Percentiles rank a stretch among this genome's conserved stretches.
Evolutionary conservation across 208 protist species (phyloP).

Genomic region (Sergeia podlipaevii): DNA sequence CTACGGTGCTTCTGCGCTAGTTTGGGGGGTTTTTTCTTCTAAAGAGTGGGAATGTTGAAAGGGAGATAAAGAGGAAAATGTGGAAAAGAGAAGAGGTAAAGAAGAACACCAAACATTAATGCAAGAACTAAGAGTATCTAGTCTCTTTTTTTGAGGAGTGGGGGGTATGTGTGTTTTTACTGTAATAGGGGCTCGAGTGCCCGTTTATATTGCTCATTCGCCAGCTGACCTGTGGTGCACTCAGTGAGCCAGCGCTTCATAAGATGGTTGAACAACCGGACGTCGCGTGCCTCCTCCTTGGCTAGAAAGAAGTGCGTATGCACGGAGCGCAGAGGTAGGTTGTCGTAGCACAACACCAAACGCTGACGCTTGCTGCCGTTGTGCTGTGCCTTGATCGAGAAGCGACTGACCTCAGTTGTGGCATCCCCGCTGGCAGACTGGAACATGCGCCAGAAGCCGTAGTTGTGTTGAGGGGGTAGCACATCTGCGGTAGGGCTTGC

Average conservation of each 20-base stretch:
- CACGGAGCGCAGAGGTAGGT: constrained; percentile 46
- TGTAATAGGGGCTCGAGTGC: constrained; percentile 9
- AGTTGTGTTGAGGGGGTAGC: constrained; percentile 74
- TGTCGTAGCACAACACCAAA: constrained; percentile 46
- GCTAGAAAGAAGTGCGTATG: constrained; percentile 68
- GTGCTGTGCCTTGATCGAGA: constrained; percentile 27
- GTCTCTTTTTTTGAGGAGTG: too few species aligned
- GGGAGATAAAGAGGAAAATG: neutral
- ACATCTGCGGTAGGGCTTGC: too few species aligned
- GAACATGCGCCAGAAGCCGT: constrained; percentile 82
- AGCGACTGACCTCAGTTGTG: constrained; percentile 32
- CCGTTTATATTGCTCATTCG: constrained; percentile 13
- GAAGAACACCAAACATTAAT: neutral
- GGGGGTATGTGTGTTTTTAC: neutral
- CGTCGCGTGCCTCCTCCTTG: constrained; percentile 15
- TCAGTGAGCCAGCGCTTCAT: constrained; percentile 38
- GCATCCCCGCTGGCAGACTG: constrained; percentile 24
- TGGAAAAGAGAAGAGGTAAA: neutral
- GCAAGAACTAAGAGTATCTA: neutral
- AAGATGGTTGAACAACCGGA: constrained; percentile 57
- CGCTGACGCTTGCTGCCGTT: neutral
- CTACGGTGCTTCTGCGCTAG: constrained; percentile 92
- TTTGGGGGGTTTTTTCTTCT: too few species aligned
- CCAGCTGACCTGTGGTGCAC: constrained; percentile 15
- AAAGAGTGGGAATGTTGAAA: too few species aligned